Evolutionary conservation across 768 basidiomycete species (phyloP).

Genomic region (Dendrothele bispora): DNA sequence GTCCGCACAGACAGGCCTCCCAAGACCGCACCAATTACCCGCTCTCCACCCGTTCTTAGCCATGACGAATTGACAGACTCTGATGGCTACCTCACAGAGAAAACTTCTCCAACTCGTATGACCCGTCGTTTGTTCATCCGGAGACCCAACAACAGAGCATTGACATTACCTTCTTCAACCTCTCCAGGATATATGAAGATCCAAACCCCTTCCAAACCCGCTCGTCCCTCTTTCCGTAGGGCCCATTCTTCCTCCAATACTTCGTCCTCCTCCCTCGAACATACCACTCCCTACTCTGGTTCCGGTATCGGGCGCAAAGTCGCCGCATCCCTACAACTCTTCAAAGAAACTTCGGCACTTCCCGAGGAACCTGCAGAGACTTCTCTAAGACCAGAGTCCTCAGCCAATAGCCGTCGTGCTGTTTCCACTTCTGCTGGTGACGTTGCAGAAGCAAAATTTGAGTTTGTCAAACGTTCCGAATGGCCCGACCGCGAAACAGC

Average conservation of each 20-base stretch:
- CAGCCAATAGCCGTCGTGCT: constrained; percentile 17
- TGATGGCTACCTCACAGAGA: constrained; percentile 9
- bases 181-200: background rate
- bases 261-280: constrained; percentile 33
- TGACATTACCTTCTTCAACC: constrained; percentile 12
- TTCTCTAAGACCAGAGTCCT: constrained; percentile 30
- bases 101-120: background rate
- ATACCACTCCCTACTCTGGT: constrained; percentile 19
- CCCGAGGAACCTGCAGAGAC: constrained; percentile 30
- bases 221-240: constrained; percentile 33
- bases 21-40: background rate
- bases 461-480: constrained; percentile 83
- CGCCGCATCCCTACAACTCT: constrained; percentile 77
- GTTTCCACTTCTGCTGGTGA: constrained; percentile 43
- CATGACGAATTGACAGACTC: constrained; percentile 1
- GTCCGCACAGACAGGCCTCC: background rate
- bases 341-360: constrained; percentile 67
- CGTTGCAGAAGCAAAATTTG: constrained; percentile 68
- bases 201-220: constrained; percentile 27
- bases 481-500: constrained; percentile 82
- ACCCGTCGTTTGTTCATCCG: background rate
- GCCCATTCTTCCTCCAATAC: constrained; percentile 31
- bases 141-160: constrained; percentile 1
- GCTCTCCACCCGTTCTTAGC: background rate
- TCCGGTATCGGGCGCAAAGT: constrained; percentile 77